These are phyloP conservation scores for Aspergillus kassunensis DNA, from an alignment of 495 filamentous ascomycete species.

Conservation along the genomic window DNA sequence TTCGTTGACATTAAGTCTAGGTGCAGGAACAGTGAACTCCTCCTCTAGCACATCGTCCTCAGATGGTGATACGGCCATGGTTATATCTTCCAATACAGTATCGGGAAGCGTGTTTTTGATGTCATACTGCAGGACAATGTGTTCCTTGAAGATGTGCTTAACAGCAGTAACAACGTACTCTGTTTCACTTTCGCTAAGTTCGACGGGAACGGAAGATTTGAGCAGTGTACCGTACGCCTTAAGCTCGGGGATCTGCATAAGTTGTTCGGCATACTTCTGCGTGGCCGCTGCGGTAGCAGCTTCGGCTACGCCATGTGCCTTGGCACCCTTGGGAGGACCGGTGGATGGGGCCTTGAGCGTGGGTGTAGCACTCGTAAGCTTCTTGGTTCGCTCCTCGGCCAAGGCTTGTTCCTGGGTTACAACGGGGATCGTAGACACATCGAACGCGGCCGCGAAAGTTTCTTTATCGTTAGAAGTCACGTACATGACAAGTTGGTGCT, in stretches of 20 bases:
- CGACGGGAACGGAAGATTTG: conserved; percentile 81
- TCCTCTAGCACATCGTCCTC: conserved; percentile 78
- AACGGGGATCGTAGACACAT: conserved; percentile 84
- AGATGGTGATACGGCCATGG: conserved; percentile 77
- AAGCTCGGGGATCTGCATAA: conserved; percentile 86
- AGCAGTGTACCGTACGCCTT: conserved; percentile 81
- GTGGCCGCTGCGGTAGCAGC: conserved; percentile 71
- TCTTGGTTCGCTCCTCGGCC: conserved; percentile 95
- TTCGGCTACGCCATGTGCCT: conserved; percentile 65
- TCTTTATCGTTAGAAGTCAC: conserved; percentile 85
- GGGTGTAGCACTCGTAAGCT: conserved; percentile 85
- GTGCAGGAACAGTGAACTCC: conserved; percentile 88
- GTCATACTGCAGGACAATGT: conserved; percentile 94
- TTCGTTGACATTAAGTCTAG: conserved; percentile 73
- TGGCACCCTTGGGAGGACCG: conserved; percentile 66
- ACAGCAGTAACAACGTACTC: conserved; percentile 92
- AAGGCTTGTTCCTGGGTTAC: conserved; percentile 94
- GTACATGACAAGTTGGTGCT: conserved; percentile 97
- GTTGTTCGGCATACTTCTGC: conserved; percentile 81
- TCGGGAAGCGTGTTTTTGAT: conserved; percentile 96
- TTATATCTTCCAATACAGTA: conserved; percentile 85
- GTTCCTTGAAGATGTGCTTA: conserved; percentile 97
- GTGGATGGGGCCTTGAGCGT: conserved; percentile 91
- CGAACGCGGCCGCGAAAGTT: conserved; percentile 81
- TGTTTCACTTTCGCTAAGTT: conserved; percentile 94